Evolutionary conservation across 2,329 filamentous ascomycete genomes (phyloP).

Genomic region (Biscogniauxia mediterranea): DNA sequence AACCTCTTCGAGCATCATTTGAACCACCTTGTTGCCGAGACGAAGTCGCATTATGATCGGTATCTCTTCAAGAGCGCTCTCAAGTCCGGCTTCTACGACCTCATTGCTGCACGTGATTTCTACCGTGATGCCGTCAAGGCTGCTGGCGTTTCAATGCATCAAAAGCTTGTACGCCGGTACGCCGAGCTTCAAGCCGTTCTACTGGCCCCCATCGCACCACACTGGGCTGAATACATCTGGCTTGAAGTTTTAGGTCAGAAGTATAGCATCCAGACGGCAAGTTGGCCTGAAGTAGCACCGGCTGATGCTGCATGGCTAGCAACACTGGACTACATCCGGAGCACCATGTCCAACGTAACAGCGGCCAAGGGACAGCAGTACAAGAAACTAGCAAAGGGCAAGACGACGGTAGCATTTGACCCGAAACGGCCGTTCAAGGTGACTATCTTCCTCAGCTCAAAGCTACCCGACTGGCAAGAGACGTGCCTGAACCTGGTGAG

Average conservation of each 20-base stretch:
- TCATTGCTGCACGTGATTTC: slow-evolving; percentile 72
- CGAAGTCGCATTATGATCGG: slow-evolving; percentile 72
- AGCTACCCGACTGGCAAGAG: slow-evolving; percentile 86
- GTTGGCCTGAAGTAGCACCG: slow-evolving; percentile 67
- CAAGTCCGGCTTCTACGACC: slow-evolving; percentile 84
- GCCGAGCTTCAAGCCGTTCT: slow-evolving; percentile 84
- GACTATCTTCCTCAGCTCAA: slow-evolving; percentile 75
- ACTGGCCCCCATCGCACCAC: slow-evolving; percentile 80
- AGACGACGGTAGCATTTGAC: slow-evolving; percentile 73
- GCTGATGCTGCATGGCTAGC: slow-evolving; percentile 68
- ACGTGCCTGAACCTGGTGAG: slow-evolving; percentile 81
- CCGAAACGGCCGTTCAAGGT: slow-evolving; percentile 90
- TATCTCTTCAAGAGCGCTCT: slow-evolving; percentile 82
- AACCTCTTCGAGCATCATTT: slow-evolving; percentile 91
- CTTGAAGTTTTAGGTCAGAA: slow-evolving; percentile 80
- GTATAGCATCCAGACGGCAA: slow-evolving; percentile 73
- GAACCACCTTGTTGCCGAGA: slow-evolving; percentile 76
- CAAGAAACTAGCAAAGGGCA: slow-evolving; percentile 91
- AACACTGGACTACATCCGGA: slow-evolving; percentile 73
- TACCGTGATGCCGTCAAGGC: slow-evolving; percentile 82
- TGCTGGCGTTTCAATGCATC: slow-evolving; percentile 82
- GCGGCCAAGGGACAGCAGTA: slow-evolving; percentile 78
- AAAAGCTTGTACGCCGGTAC: slow-evolving; percentile 73
- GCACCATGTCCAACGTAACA: slow-evolving; percentile 74
- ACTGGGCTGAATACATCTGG: slow-evolving; percentile 95